Evolutionary conservation across 2,329 filamentous ascomycete species (phyloP).

Genomic region (Calonectria multiphialidica): DNA sequence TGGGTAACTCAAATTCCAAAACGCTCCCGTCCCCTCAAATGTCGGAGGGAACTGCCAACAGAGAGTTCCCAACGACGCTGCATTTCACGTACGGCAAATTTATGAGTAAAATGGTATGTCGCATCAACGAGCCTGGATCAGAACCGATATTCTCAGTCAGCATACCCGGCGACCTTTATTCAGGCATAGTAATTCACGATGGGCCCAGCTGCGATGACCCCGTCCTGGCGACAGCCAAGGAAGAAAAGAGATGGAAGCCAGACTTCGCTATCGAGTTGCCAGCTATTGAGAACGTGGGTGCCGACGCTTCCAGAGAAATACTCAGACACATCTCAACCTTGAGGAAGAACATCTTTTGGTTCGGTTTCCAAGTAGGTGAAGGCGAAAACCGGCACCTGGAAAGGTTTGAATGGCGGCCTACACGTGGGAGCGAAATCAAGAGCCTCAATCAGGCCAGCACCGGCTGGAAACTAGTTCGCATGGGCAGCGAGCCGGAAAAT

Average conservation of each 20-base stretch:
- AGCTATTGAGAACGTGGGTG: not conserved
- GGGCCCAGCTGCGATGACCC: not conserved
- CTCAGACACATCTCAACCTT: not conserved
- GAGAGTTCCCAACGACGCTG: conserved; percentile 14
- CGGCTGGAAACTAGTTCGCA: conserved; percentile 35
- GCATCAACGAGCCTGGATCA: conserved; percentile 19
- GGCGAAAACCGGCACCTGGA: conserved; percentile 13
- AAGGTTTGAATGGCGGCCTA: conserved; percentile 34
- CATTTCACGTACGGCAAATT: conserved; percentile 26
- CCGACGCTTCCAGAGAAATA: not conserved
- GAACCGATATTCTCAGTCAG: conserved; percentile 4
- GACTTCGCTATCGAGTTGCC: conserved; percentile 28
- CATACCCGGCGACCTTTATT: conserved; percentile 11
- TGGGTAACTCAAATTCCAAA: conserved; percentile 20
- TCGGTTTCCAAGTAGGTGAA: conserved; percentile 18
- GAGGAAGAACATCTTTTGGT: conserved; percentile 13
- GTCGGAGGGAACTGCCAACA: conserved; percentile 6
- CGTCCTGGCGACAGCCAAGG: conserved; percentile 1
- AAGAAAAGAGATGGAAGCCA: not conserved
- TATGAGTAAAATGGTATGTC: conserved; percentile 16
- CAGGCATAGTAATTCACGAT: conserved; percentile 21
- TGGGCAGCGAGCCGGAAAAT: conserved; percentile 18
- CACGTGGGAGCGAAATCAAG: conserved; percentile 34
- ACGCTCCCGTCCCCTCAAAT: not conserved
- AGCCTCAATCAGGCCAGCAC: conserved; percentile 31